phyloP scores from a whole-genome alignment of 352 stramenopile genomes.

The Phytophthora multivora region DNA sequence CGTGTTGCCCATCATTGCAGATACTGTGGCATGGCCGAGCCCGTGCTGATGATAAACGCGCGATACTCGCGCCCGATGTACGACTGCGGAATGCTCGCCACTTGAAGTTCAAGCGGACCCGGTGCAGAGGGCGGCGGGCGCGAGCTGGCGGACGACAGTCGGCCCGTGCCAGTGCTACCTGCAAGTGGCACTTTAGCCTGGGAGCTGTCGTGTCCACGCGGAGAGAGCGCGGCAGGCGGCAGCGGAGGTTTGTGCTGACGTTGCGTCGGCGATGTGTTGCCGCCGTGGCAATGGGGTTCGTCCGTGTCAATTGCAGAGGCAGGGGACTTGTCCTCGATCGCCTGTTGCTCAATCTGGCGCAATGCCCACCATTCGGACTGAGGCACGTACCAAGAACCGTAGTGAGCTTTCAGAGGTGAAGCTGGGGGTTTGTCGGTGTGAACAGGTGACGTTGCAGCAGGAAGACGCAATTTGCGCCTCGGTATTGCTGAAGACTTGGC shows the following conservation, averaged over 20 bases:
- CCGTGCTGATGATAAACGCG: conserved; percentile 44
- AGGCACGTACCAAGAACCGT: conserved; percentile 69
- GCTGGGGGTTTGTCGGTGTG: background rate
- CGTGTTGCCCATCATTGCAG: conserved; percentile 21
- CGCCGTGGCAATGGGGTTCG: conserved; percentile 32
- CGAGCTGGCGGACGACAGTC: conserved; percentile 15
- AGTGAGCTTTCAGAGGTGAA: conserved; percentile 29
- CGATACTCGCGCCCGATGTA: conserved; percentile 70
- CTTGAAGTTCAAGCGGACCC: conserved; percentile 25
- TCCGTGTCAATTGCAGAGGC: background rate
- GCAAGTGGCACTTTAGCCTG: background rate
- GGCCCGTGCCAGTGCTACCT: background rate
- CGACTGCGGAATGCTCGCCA: conserved; percentile 44
- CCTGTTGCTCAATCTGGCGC: conserved; percentile 43
- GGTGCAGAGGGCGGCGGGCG: conserved; percentile 12
- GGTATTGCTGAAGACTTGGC: conserved; percentile 2
- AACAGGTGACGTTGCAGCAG: background rate
- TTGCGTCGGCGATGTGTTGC: conserved; percentile 6
- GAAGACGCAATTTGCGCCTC: conserved; percentile 1
- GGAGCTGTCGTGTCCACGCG: background rate
- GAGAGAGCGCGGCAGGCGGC: conserved; percentile 6
- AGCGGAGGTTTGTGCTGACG: conserved; percentile 43
- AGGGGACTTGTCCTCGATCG: conserved; percentile 33
- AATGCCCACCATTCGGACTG: conserved; percentile 56
- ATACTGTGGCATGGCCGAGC: conserved; percentile 43